These are phyloP conservation scores for Russula abietina DNA, from an alignment of 768 basidiomycete species.

Conservation along the genomic window DNA sequence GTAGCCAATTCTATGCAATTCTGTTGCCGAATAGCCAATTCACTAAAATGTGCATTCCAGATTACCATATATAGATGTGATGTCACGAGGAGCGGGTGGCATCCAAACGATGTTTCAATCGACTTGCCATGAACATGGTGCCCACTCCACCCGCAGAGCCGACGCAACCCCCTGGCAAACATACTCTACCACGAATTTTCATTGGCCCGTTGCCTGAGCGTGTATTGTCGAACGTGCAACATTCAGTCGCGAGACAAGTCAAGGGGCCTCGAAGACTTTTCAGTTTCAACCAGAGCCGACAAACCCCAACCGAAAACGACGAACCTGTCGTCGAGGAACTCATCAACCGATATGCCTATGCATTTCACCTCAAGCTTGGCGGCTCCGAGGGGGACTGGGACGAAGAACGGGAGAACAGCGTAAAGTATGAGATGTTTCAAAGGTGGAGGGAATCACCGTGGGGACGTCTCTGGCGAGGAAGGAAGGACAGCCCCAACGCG, in stretches of 20 bases:
- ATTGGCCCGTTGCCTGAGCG: conserved; percentile 73
- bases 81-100: conserved; percentile 2
- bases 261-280: conserved; percentile 18
- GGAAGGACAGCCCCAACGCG: conserved; percentile 28
- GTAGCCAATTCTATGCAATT: not conserved
- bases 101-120: not conserved
- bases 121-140: conserved; percentile 14
- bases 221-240: conserved; percentile 36
- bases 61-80: not conserved
- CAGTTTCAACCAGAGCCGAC: conserved; percentile 28
- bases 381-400: conserved; percentile 65
- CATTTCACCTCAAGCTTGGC: conserved; percentile 58
- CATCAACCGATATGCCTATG: conserved; percentile 56
- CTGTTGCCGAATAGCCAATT: not conserved
- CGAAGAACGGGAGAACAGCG: conserved; percentile 43
- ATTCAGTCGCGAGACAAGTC: conserved; percentile 16
- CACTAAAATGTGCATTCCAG: not conserved
- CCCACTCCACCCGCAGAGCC: conserved; percentile 8
- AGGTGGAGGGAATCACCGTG: conserved; percentile 67
- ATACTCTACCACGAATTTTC: conserved; percentile 52
- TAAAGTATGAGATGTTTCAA: conserved; percentile 51
- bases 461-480: conserved; percentile 38
- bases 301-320: conserved; percentile 30
- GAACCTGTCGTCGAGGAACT: conserved; percentile 41
- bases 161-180: conserved; percentile 24